Percentiles rank a stretch among this genome's conserved stretches.
These are phyloP conservation scores for Lojkania enalia DNA, from an alignment of 2,329 filamentous ascomycete genomes.

Conservation along the genomic window DNA sequence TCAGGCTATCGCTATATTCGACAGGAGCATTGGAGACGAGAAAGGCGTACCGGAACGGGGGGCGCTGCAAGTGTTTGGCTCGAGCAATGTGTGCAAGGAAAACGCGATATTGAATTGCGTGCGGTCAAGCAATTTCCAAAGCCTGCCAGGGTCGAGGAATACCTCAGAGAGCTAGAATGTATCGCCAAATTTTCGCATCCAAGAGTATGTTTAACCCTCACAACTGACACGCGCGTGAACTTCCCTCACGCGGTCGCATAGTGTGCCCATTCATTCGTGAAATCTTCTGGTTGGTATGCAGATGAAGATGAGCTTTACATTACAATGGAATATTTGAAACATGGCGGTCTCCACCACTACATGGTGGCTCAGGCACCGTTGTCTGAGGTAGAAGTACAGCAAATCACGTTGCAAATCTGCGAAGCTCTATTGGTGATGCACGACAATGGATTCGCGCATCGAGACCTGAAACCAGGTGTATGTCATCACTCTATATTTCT, in stretches of 20 bases:
- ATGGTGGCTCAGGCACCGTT: constrained; percentile 16
- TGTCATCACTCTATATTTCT: constrained; percentile 2
- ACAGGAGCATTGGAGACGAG: constrained; percentile 2
- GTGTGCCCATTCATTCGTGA: constrained; percentile 27
- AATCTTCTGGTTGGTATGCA: constrained; percentile 46
- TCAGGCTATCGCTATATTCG: neutral
- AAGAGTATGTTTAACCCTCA: constrained; percentile 6
- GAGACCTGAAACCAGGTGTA: constrained; percentile 45
- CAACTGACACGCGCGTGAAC: neutral
- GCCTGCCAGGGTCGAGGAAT: constrained; percentile 9
- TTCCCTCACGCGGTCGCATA: no score
- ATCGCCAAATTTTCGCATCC: constrained; percentile 27
- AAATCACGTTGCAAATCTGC: constrained; percentile 37
- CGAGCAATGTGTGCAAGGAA: constrained; percentile 1
- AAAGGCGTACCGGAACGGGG: neutral
- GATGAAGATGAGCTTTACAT: constrained; percentile 33
- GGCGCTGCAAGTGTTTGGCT: constrained; percentile 1
- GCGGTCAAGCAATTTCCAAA: constrained; percentile 23
- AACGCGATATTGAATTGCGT: constrained; percentile 4
- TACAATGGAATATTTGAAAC: constrained; percentile 45
- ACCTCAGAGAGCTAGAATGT: constrained; percentile 25
- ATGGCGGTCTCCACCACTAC: constrained; percentile 41
- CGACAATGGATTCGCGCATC: constrained; percentile 39
- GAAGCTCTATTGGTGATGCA: constrained; percentile 44
- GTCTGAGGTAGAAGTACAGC: constrained; percentile 29